Conservation (phyloP, 2,329 filamentous ascomycete species). For the Metarhizium humberi region DNA sequence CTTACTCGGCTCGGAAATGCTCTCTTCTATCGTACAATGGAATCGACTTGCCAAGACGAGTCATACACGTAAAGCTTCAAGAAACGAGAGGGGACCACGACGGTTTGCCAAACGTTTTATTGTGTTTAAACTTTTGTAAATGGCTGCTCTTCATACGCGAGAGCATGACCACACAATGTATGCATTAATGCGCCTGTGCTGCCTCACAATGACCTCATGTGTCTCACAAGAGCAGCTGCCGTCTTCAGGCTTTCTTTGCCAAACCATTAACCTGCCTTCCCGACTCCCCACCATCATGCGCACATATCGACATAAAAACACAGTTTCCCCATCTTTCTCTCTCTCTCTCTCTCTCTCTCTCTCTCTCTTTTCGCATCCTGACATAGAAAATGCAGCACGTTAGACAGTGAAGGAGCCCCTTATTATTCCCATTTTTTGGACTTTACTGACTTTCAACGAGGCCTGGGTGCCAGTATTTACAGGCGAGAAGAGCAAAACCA, state of each 20-base stretch:
- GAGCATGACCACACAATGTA: neutral
- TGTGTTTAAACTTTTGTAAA: neutral
- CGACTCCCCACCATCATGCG: neutral
- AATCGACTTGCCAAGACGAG: no score
- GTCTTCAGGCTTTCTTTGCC: neutral
- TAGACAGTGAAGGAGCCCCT: neutral
- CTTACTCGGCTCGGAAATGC: no score
- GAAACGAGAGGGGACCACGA: no score
- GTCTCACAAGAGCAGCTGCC: neutral
- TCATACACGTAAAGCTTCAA: no score
- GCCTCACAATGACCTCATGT: neutral
- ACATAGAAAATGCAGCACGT: neutral
- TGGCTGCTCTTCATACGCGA: neutral
- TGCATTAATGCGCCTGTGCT: neutral
- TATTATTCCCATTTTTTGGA: neutral
- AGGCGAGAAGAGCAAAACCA: neutral
- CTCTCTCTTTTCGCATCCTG: neutral
- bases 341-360: neutral
- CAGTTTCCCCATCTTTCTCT: neutral
- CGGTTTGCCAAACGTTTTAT: neutral
- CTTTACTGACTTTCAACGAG: neutral
- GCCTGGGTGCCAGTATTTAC: neutral
- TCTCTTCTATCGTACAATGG: no score
- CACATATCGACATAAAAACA: neutral
- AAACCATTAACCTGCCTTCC: neutral